A percentile compares a stretch with the other conserved stretches of the same genome.
Conservation (phyloP, 1,139 yeast genomes). For the Pneumocystis canis region DNA sequence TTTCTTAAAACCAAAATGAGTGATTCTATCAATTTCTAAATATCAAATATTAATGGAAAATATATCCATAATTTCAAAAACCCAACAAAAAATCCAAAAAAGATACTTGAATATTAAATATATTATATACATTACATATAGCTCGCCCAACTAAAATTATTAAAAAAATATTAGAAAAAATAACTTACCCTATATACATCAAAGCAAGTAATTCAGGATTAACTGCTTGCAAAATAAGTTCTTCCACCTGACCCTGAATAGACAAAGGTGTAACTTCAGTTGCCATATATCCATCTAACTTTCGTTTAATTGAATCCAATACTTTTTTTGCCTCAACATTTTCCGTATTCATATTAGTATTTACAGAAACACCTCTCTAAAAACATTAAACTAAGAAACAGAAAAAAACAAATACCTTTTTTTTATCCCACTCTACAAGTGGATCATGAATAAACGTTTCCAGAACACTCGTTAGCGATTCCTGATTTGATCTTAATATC, state of each 20-base stretch:
- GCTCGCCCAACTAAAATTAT: conserved; percentile 3
- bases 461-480: conserved; percentile 76
- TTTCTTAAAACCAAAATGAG: no score
- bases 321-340: conserved; percentile 29
- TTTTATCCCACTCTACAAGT: conserved; percentile 50
- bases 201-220: conserved; percentile 54
- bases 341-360: conserved; percentile 11
- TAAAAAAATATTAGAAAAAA: conserved; percentile 38
- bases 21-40: not conserved
- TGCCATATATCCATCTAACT: conserved; percentile 64
- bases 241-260: conserved; percentile 85
- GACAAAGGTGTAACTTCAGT: conserved; percentile 77
- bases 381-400: conserved; percentile 18
- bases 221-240: conserved; percentile 70
- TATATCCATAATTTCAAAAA: not conserved
- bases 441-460: conserved; percentile 92
- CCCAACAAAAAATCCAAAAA: not conserved
- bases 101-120: not conserved
- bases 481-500: conserved; percentile 63
- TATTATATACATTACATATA: not conserved
- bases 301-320: conserved; percentile 58
- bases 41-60: not conserved
- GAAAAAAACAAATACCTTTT: conserved; percentile 17
- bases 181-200: conserved; percentile 88
- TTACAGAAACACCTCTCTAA: conserved; percentile 12